phyloP scores from a whole-genome alignment of 441 rosid species.

The Macaranga tanarius region DNA sequence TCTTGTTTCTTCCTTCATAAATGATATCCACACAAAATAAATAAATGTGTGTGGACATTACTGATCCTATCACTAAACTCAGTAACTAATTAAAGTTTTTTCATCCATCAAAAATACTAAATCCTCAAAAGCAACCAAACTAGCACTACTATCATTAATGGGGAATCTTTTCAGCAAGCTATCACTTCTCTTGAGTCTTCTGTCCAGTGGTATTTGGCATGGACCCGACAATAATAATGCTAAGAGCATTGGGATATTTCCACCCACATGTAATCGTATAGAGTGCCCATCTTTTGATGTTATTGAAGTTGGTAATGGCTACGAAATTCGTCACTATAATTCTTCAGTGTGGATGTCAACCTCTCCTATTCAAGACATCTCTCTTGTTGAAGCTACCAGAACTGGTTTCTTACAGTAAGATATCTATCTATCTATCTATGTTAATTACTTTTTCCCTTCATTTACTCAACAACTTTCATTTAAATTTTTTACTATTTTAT shows the following conservation, averaged over 20 bases:
- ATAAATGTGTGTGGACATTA: conserved; percentile 5
- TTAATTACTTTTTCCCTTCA: too few species aligned
- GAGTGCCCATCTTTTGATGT: conserved; percentile 71
- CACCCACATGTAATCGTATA: conserved; percentile 73
- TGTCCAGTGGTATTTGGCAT: conserved; percentile 34
- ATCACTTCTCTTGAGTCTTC: conserved; percentile 47
- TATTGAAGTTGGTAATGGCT: conserved; percentile 55
- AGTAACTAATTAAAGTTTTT: too few species aligned
- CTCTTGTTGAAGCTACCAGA: conserved; percentile 70
- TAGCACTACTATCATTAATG: not conserved
- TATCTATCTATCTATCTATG: too few species aligned
- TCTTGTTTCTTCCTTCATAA: not conserved
- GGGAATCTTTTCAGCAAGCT: conserved; percentile 30
- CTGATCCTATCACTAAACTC: not conserved
- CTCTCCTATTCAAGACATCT: conserved; percentile 69
- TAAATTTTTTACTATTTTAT: too few species aligned
- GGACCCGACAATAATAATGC: conserved; percentile 4
- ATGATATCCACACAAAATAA: not conserved
- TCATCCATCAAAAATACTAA: too few species aligned
- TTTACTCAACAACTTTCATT: too few species aligned
- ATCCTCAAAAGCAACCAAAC: too few species aligned
- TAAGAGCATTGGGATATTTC: conserved; percentile 29
- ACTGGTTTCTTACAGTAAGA: conserved; percentile 68
- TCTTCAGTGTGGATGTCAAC: conserved; percentile 67
- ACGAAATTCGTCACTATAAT: conserved; percentile 69